These are phyloP conservation scores for Hypoxylon sp. DNA, from an alignment of 2,329 filamentous ascomycete species.

Conservation along the genomic window DNA sequence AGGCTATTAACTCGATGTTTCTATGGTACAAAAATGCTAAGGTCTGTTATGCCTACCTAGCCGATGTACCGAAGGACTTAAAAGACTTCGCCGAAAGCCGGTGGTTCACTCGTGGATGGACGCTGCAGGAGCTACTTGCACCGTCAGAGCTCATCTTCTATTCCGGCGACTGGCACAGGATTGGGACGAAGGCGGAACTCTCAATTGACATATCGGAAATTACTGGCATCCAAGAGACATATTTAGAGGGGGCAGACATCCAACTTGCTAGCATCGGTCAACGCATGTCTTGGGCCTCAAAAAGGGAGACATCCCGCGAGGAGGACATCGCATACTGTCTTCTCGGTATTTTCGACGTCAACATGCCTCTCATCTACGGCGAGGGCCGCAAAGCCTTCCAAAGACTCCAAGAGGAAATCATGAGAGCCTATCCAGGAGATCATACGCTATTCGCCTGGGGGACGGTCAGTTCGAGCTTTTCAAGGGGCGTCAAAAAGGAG, in stretches of 20 bases:
- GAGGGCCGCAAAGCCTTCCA: slow-evolving; percentile 49
- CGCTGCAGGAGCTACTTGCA: slow-evolving; percentile 48
- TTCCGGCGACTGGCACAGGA: slow-evolving; percentile 35
- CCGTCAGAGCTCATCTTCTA: slow-evolving; percentile 47
- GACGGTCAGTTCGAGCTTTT: background rate
- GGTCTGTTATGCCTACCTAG: slow-evolving; percentile 49
- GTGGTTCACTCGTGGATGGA: slow-evolving; percentile 43
- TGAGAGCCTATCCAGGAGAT: slow-evolving; percentile 45
- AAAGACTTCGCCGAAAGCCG: slow-evolving; percentile 32
- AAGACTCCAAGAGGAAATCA: slow-evolving; percentile 48
- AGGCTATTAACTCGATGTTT: slow-evolving; percentile 49
- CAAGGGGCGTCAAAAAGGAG: background rate
- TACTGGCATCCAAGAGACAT: slow-evolving; percentile 44
- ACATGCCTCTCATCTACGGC: slow-evolving; percentile 52
- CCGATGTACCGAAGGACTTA: slow-evolving; percentile 30
- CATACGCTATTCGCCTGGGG: slow-evolving; percentile 50
- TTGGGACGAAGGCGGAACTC: slow-evolving; percentile 47
- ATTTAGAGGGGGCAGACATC: slow-evolving; percentile 33
- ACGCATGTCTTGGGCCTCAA: slow-evolving; percentile 52
- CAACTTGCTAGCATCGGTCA: slow-evolving; percentile 43
- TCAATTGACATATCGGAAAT: slow-evolving; percentile 37
- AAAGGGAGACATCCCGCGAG: slow-evolving; percentile 43
- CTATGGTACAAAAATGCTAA: slow-evolving; percentile 46
- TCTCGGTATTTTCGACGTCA: slow-evolving; percentile 52
- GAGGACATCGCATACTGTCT: slow-evolving; percentile 53